phyloP scores from a whole-genome alignment of 345 rosid genomes.

The Barbarea vulgaris region DNA sequence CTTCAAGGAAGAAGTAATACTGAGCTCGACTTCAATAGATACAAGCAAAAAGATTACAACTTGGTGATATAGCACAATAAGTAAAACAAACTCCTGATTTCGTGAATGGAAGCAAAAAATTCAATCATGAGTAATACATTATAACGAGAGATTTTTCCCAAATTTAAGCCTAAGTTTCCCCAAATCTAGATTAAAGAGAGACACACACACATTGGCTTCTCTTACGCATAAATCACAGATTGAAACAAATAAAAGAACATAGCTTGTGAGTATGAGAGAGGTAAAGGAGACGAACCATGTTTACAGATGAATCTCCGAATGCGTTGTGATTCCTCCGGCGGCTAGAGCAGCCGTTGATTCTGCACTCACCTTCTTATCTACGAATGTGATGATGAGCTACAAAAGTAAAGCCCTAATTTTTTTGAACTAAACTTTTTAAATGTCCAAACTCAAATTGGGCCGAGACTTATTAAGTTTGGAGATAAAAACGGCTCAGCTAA shows the following conservation, averaged over 20 bases:
- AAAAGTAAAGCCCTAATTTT: slow-evolving; percentile 26
- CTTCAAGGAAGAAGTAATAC: no score
- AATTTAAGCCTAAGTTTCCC: background rate
- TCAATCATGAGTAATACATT: background rate
- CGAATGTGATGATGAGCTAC: background rate
- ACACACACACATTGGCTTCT: background rate
- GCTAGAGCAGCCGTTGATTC: slow-evolving; percentile 9
- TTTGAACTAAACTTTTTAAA: background rate
- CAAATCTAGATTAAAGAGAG: background rate
- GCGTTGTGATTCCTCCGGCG: slow-evolving; percentile 21
- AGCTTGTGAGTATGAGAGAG: background rate
- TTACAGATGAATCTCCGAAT: slow-evolving; percentile 25
- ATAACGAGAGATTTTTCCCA: background rate
- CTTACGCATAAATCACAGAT: background rate
- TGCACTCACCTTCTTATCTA: background rate
- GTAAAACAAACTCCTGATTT: background rate
- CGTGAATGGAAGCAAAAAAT: background rate
- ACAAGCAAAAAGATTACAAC: no score
- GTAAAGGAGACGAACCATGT: slow-evolving; percentile 25
- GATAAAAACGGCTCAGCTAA: background rate
- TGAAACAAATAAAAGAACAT: background rate
- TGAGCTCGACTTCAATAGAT: no score
- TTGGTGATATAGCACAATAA: no score
- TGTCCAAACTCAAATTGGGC: slow-evolving; percentile 14
- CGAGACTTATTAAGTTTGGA: background rate